Evolutionary conservation across 2,329 filamentous ascomycete species (phyloP).

Genomic region (Nigrospora sphaerica): DNA sequence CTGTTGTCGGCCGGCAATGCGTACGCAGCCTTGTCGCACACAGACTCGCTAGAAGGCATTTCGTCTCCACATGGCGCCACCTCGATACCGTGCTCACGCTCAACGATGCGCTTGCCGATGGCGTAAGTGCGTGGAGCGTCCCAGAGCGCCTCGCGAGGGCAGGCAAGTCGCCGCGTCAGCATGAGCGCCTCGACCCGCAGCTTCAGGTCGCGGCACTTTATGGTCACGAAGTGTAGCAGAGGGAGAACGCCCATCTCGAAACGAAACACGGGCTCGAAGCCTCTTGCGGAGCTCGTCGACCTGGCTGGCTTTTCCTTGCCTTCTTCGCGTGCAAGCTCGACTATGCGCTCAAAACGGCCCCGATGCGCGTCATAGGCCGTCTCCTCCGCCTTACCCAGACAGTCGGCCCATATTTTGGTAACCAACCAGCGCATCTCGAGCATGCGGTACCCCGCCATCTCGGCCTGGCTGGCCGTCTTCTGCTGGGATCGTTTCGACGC

Average conservation of each 20-base stretch:
- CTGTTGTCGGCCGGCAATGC: conserved; percentile 4
- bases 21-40: background rate
- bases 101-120: conserved; percentile 5
- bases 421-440: conserved; percentile 11
- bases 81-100: conserved; percentile 9
- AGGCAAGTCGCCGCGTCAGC: conserved; percentile 2
- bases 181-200: conserved; percentile 7
- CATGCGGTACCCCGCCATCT: background rate
- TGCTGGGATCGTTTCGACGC: background rate
- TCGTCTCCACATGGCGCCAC: background rate
- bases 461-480: background rate
- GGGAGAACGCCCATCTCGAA: conserved; percentile 10
- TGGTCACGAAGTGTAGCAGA: conserved; percentile 10
- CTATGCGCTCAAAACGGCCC: conserved; percentile 6
- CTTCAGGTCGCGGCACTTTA: conserved; percentile 10
- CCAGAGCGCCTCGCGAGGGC: conserved; percentile 8
- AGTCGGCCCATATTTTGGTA: conserved; percentile 10
- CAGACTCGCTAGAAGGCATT: no score
- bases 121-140: conserved; percentile 6
- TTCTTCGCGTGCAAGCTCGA: conserved; percentile 8
- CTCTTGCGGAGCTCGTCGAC: background rate
- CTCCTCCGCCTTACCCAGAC: conserved; percentile 5
- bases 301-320: background rate
- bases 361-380: conserved; percentile 3
- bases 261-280: conserved; percentile 3